A percentile compares a stretch with the other conserved stretches of the same genome.
Evolutionary conservation across 1,284 basidiomycete species (phyloP).

Genomic region (Naganishia cerealis): DNA sequence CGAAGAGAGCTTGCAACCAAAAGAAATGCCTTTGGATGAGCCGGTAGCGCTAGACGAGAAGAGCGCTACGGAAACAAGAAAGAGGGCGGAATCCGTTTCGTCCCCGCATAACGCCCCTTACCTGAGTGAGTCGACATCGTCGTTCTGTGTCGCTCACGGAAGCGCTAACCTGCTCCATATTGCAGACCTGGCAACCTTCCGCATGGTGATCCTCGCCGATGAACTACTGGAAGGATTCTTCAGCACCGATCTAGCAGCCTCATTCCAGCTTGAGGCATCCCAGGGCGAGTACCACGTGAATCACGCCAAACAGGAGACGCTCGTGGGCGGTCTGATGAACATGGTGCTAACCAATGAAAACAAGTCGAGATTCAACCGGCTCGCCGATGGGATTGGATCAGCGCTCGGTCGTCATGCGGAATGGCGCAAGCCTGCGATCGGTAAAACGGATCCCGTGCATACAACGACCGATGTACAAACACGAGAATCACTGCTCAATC

Average conservation of each 20-base stretch:
- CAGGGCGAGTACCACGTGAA: conserved; percentile 61
- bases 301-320: conserved; percentile 57
- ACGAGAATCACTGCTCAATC: conserved; percentile 74
- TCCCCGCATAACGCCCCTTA: conserved; percentile 71
- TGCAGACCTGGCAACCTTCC: conserved; percentile 66
- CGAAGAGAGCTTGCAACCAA: conserved; percentile 56
- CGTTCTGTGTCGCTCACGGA: no score
- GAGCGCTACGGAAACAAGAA: conserved; percentile 57
- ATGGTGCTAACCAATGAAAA: conserved; percentile 77
- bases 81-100: conserved; percentile 52
- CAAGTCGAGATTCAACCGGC: conserved; percentile 53
- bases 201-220: conserved; percentile 94
- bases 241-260: conserved; percentile 78
- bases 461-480: conserved; percentile 72
- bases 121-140: conserved; percentile 58
- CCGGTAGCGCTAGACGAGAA: conserved; percentile 42
- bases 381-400: conserved; percentile 89
- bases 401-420: conserved; percentile 78
- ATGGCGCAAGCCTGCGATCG: conserved; percentile 69
- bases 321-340: conserved; percentile 81
- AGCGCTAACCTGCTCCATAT: conserved; percentile 3
- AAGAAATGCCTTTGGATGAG: conserved; percentile 46
- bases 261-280: conserved; percentile 77
- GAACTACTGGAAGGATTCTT: conserved; percentile 93
- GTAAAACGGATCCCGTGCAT: conserved; percentile 63